Evolutionary conservation across 352 stramenopile species (phyloP), one percentile per base, ranked within the genome.

Genomic region (Sclerospora graminicola): DNA sequence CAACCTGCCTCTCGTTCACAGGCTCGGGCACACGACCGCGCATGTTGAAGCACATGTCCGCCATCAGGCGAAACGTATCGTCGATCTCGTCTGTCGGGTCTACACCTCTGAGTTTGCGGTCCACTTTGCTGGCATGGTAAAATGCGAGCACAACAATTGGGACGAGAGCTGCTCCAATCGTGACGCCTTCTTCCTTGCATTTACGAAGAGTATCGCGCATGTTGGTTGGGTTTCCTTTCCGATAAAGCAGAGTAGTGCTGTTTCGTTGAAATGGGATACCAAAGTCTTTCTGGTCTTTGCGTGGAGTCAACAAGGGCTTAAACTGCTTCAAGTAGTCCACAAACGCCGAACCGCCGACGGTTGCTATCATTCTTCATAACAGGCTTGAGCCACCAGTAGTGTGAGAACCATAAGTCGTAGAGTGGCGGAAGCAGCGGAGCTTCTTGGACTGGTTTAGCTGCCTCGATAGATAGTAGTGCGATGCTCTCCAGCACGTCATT

Each of bases 251-350:
- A 0, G 42, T 55, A 23, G 67, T 83, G 19, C 48, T 57, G 54
- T 85, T 85, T 26, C 45, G 35, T n/a, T 45, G 27, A 5, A 59
- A 57, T 0, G 66, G 58, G 9, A 48, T 26, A 18, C 63, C 63
- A 18, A 66, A 77, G 23, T 73, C 61, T 20, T 59, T 48, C 41
- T 85, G 73, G 45, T 82, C 73, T 0, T 48, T 36, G 4, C 61
- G 57, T 3, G 51, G 41, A 13, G 49, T 52, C 26, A 82, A 18
- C 27, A 76, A 29, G 15, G 69, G 57, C 15, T 55, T 57, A 21
- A 81, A 78, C n/a, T 60, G 48, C 44, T 79, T 74, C 11, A 79
- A 52, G 11, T 62, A 64, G 40, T 77, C 55, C 30, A 81, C 38
- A 29, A 66, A 72, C 24, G 48, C 44, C 13, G 41, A 49, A n/a